Conservation (phyloP, 2,329 filamentous ascomycete genomes). For the Pleochaeta shiraiana region DNA sequence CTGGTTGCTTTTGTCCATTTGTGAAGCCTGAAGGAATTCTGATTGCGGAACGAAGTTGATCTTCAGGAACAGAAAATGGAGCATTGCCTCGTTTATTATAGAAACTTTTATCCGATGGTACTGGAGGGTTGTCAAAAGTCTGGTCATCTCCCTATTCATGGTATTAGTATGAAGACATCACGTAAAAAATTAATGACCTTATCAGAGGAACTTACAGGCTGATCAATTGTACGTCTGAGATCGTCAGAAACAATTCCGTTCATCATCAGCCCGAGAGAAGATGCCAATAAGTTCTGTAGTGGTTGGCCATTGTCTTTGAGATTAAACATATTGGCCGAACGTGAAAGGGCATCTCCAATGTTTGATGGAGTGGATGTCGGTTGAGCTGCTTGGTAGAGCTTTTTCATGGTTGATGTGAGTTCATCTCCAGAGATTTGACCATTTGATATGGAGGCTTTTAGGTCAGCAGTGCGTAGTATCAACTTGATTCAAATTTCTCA, state of each 20-base stretch:
- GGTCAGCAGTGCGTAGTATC: no score
- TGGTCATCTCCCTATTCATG: background rate
- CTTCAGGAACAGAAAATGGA: conserved; percentile 26
- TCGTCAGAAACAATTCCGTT: conserved; percentile 8
- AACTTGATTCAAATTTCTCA: no score
- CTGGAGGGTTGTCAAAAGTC: conserved; percentile 7
- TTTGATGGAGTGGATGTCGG: conserved; percentile 14
- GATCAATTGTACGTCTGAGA: conserved; percentile 6
- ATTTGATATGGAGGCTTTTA: conserved; percentile 4
- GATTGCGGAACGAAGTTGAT: conserved; percentile 27
- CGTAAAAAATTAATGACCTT: no score
- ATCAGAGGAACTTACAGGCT: no score
- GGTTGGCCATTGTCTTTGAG: conserved; percentile 3
- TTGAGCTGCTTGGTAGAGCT: conserved; percentile 10
- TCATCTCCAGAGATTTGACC: conserved; percentile 9
- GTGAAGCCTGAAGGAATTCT: conserved; percentile 28
- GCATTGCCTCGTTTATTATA: conserved; percentile 21
- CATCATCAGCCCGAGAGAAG: conserved; percentile 7
- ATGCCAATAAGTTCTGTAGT: conserved; percentile 7
- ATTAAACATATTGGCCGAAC: conserved; percentile 6
- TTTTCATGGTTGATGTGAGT: conserved; percentile 7
- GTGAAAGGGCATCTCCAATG: conserved; percentile 9
- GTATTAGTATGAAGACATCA: no score
- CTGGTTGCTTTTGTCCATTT: conserved; percentile 24
- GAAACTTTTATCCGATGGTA: conserved; percentile 21